Evolutionary conservation across 2,329 filamentous ascomycete species (phyloP), one percentile per base, ranked within the genome.

Genomic region (Sporothrix globosa): DNA sequence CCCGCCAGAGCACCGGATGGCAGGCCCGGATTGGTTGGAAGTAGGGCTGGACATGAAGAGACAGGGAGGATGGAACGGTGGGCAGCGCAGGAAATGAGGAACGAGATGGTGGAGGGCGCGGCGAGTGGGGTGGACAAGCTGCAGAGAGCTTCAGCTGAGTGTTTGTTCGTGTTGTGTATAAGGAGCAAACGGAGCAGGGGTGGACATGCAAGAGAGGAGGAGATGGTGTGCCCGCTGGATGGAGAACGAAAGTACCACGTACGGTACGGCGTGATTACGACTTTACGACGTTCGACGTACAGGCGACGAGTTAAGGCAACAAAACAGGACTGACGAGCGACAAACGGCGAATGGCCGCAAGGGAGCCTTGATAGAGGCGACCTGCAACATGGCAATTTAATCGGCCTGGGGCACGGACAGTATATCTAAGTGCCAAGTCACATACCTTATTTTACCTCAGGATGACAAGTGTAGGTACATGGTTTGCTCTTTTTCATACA

Each of bases 1-100:
- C 52, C 70, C 70, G 67, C 67, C 13, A 46, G 52, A 39, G 30
- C 30, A 41, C 52, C 54, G 27, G 56, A 39, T 50, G 30, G 39
- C 58, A 21, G 56, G 19, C 58, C 13, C 54, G 68, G 48, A 65
- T 69, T 69, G 68, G 68, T 21, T 56, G 56, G 14, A n/a, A 39
- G 11, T 34, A 50, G 19, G 56, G 46, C 44, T 67, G 52, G 34
- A 65, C 27, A 21, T 10, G 41, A n/a, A 21, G 48, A n/a, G 17
- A 17, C n/a, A 27, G 46, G 34, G 46, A 44, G 30, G 41, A 44
- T 21, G 21, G 24, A 14, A 63, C 41, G 44, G 61, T 65, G 44
- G 41, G 44, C 14, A 34, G 11, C 30, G 61, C 61, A 65, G 61
- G 46, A 50, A 65, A 48, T 13, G 24, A 48, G 17, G 50, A 21